Base-by-base conservation (phyloP, 208 protist genomes). In the Angomonas ambiguus region DNA sequence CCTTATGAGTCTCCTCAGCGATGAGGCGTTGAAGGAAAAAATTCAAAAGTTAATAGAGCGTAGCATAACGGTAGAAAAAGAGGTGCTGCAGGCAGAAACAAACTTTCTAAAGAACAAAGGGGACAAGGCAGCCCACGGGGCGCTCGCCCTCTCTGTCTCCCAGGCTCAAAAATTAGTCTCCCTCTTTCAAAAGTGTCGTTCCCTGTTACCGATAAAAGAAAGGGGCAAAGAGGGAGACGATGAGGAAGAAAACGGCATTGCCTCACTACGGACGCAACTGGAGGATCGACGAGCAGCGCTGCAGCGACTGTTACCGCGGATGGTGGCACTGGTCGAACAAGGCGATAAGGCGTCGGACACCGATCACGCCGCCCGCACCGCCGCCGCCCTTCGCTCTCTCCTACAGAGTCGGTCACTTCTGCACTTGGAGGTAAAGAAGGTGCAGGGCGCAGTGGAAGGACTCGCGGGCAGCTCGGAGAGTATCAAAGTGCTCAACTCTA, bases 391-490 rank as follows among this genome's bases (percentile, higher is more conserved):
- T 4, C 87, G 79, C 51, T 88, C 84, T 1, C 81, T 95, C 5
- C 32, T 90, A 5, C 87, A 85, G 68, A 93, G 85, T 16, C 84
- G 90, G 5, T 67, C 78, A 27, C 68, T 95, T 42, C 76, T 95
- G 8, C 76, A 77, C n/a, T 32, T 74, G 27, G 87, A 95, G 63
- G 49, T 93, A 35, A 57, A 76, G 61, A 93, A 93, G 67, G 87
- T 95, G 42, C 77, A 92, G 33, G 49, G 74, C 16, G 87, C 79
- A 20, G 77, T 93, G 20, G 69, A 86, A 22, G 67, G 77, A 33
- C 51, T 95, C 10, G 56, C 77, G 0, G 74, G 74, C 35, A 80
- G 70, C 20, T 77, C 79, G 1, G 79, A 82, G 60, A 75, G 78
- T 1, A 67, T 93, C 33, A 53, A 68, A 30, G 0, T 61, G 6